These are phyloP conservation scores for Leishmania turanica DNA, from an alignment of 208 protist species.

Conservation along the genomic window DNA sequence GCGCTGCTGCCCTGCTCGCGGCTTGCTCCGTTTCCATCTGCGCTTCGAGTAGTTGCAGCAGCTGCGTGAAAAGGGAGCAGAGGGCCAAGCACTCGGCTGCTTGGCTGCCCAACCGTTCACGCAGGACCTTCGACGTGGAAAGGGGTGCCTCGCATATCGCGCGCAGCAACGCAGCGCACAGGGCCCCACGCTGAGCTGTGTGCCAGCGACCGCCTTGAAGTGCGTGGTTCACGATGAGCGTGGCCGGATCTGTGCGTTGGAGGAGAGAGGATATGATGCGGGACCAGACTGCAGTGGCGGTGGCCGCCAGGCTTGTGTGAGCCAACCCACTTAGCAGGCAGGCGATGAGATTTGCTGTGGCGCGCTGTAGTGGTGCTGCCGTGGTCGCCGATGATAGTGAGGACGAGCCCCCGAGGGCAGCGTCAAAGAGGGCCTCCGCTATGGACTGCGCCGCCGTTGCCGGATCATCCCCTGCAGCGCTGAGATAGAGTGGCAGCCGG, in stretches of 20 bases:
- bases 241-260: neutral
- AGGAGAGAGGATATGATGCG: constrained; percentile 15
- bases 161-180: constrained; percentile 18
- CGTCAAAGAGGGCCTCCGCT: neutral
- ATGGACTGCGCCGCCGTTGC: constrained; percentile 6
- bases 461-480: neutral
- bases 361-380: constrained; percentile 14
- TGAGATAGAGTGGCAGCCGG: constrained; percentile 18
- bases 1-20: neutral
- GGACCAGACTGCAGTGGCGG: constrained; percentile 8
- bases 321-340: constrained; percentile 9
- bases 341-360: constrained; percentile 19
- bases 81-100: constrained; percentile 7
- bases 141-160: constrained; percentile 16
- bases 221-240: neutral
- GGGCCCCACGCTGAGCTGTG: neutral
- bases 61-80: constrained; percentile 12
- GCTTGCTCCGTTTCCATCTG: constrained; percentile 1
- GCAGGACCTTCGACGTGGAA: constrained; percentile 10
- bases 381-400: neutral
- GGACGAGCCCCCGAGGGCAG: neutral
- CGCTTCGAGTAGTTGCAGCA: constrained; percentile 2
- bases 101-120: constrained; percentile 22
- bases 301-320: neutral
- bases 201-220: neutral